phyloP scores from a whole-genome alignment of 768 basidiomycete genomes.

The Psilocybe subaeruginosa region DNA sequence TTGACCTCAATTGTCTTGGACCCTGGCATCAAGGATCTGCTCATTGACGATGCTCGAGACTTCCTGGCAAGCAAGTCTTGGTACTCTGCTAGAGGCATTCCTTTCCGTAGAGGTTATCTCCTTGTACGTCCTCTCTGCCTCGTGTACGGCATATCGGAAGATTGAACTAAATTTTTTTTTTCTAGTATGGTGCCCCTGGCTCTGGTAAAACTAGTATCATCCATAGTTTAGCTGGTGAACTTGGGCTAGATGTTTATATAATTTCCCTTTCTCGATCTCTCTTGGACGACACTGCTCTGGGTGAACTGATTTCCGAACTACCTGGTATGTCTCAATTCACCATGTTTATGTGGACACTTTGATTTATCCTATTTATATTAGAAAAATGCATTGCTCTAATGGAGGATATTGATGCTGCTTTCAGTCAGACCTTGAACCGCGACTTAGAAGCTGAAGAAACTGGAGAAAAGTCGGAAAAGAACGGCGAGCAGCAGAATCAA shows the following conservation, averaged over 20 bases:
- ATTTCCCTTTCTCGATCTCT: constrained; percentile 65
- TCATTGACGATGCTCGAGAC: constrained; percentile 71
- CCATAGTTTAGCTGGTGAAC: constrained; percentile 77
- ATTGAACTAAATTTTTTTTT: neutral
- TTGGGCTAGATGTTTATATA: constrained; percentile 74
- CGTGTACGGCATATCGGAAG: neutral
- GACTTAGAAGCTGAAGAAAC: constrained; percentile 25
- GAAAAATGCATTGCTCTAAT: constrained; percentile 75
- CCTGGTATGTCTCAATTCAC: constrained; percentile 42
- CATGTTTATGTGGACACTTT: neutral
- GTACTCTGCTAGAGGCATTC: constrained; percentile 80
- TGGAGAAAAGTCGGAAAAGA: constrained; percentile 18
- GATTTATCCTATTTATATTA: constrained; percentile 15
- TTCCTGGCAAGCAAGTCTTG: constrained; percentile 71
- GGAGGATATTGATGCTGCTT: constrained; percentile 86
- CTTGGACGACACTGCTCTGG: constrained; percentile 64
- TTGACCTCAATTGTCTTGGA: constrained; percentile 72
- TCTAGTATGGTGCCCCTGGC: constrained; percentile 72
- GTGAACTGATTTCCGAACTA: constrained; percentile 58
- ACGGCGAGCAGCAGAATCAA: constrained; percentile 10
- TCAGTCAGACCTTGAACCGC: constrained; percentile 48
- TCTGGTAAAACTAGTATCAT: constrained; percentile 83
- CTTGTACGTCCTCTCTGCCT: constrained; percentile 33
- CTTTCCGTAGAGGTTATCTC: constrained; percentile 82
- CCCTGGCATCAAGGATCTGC: constrained; percentile 63